Conservation (phyloP, 2,329 filamentous ascomycete species). For the Diplodia sapinea region DNA sequence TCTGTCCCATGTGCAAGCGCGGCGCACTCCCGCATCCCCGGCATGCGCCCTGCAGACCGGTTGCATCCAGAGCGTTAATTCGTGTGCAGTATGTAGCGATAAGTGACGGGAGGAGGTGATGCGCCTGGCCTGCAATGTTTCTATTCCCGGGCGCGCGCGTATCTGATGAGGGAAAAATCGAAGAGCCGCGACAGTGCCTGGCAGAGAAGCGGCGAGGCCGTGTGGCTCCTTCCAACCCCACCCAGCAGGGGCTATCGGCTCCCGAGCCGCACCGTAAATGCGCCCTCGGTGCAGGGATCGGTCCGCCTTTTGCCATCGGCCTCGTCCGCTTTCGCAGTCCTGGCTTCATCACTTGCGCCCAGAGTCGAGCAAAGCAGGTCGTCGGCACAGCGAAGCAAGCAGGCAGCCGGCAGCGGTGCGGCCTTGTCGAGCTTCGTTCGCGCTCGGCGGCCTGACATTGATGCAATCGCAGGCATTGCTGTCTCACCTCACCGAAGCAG, state of each 20-base stretch:
- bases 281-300: constrained; percentile 4
- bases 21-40: constrained; percentile 1
- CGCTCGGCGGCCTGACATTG: background rate
- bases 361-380: background rate
- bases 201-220: background rate
- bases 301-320: constrained; percentile 9
- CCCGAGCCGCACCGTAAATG: constrained; percentile 26
- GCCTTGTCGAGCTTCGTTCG: background rate
- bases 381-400: background rate
- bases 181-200: background rate
- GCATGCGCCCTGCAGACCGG: background rate
- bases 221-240: background rate
- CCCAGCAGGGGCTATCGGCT: constrained; percentile 9
- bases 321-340: background rate
- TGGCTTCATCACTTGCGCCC: background rate
- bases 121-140: constrained; percentile 1
- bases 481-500: background rate
- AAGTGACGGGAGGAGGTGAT: background rate
- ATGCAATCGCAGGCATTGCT: background rate
- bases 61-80: background rate
- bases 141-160: constrained; percentile 9
- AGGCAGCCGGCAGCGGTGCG: background rate
- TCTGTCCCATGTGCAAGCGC: constrained; percentile 6
- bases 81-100: background rate
- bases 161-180: background rate